A percentile compares a stretch with the other conserved stretches of the same genome.
These are phyloP conservation scores for Golubevia pallescens DNA, from an alignment of 1,284 basidiomycete genomes.

Conservation along the genomic window DNA sequence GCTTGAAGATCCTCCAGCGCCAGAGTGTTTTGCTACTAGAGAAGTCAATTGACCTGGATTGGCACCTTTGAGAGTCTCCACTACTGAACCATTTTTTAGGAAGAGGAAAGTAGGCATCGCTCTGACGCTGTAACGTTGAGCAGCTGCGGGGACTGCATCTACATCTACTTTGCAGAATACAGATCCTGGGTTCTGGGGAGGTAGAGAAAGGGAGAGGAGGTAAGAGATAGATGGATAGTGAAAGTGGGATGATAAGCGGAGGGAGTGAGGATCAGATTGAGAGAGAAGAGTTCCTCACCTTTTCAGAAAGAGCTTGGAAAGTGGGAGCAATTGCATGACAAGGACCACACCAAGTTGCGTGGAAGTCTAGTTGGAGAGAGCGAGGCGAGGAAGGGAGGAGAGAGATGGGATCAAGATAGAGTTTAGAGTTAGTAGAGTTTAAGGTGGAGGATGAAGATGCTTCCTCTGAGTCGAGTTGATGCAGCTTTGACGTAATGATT, in stretches of 20 bases:
- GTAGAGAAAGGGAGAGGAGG: neutral
- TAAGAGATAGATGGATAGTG: neutral
- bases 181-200: constrained; percentile 14
- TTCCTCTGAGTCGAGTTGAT: too few species aligned
- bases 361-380: constrained; percentile 42
- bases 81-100: constrained; percentile 65
- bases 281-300: constrained; percentile 15
- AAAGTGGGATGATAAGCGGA: neutral
- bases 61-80: constrained; percentile 56
- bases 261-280: neutral
- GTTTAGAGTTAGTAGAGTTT: too few species aligned
- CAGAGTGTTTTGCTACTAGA: constrained; percentile 47
- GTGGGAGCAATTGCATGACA: constrained; percentile 65
- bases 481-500: too few species aligned
- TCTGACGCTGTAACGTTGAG: constrained; percentile 64
- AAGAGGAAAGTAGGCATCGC: constrained; percentile 69
- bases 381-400: too few species aligned
- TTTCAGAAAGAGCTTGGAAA: constrained; percentile 37
- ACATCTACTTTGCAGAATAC: constrained; percentile 66
- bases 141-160: constrained; percentile 64
- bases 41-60: constrained; percentile 32
- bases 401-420: too few species aligned
- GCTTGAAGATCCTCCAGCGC: constrained; percentile 16
- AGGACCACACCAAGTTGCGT: constrained; percentile 62
- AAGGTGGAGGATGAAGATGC: too few species aligned